Percentiles rank a stretch among this genome's conserved stretches.
Conservation (phyloP, 768 basidiomycete species). For the Sarcodon aspratus region DNA sequence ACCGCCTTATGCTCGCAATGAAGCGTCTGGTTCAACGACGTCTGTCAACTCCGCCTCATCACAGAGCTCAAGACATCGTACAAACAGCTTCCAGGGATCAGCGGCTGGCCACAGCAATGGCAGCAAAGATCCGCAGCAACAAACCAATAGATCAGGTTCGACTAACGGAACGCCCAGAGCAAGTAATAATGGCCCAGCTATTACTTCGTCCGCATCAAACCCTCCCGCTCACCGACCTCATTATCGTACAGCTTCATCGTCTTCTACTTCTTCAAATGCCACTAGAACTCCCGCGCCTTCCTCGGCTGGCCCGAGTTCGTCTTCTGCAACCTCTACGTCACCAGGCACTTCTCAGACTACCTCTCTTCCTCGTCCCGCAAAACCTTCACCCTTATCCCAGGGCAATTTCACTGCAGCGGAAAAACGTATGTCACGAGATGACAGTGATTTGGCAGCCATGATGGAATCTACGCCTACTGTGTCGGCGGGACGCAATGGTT, state of each 20-base stretch:
- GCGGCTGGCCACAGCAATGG: conserved; percentile 22
- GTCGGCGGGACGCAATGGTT: conserved; percentile 39
- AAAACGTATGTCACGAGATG: conserved; percentile 69
- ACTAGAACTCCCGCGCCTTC: conserved; percentile 12
- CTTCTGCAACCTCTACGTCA: conserved; percentile 20
- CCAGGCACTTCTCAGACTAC: conserved; percentile 17
- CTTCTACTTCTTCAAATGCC: conserved; percentile 26
- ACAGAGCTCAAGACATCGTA: conserved; percentile 47
- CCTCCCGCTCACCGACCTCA: conserved; percentile 24
- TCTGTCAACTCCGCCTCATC: conserved; percentile 59
- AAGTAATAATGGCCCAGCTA: conserved; percentile 6
- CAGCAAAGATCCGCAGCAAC: conserved; percentile 16
- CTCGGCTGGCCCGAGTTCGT: conserved; percentile 22
- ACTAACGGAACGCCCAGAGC: conserved; percentile 10
- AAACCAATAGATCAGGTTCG: conserved; percentile 8
- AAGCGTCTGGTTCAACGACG: conserved; percentile 69
- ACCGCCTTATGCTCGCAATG: conserved; percentile 70
- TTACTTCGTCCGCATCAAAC: conserved; percentile 10
- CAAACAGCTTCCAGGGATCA: conserved; percentile 60
- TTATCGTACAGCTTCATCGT: conserved; percentile 38
- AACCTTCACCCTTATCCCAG: conserved; percentile 63
- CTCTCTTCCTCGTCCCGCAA: conserved; percentile 11
- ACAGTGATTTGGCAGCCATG: conserved; percentile 56
- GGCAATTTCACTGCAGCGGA: conserved; percentile 51
- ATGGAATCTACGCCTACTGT: conserved; percentile 19